These are phyloP conservation scores for Osmozyma mogii DNA, from an alignment of 805 yeast species.

Conservation along the genomic window DNA sequence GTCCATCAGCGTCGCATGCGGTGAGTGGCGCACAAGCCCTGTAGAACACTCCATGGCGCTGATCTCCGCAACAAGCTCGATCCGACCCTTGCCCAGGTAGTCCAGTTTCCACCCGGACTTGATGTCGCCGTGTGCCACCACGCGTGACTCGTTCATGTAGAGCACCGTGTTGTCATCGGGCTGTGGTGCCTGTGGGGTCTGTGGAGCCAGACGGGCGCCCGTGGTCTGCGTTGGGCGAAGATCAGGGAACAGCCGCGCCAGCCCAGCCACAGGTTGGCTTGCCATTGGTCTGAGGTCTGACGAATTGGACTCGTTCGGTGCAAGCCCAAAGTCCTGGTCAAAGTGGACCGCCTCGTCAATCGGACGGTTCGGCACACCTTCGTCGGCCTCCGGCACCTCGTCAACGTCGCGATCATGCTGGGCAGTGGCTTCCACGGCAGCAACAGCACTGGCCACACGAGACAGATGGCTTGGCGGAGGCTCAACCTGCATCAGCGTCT, in stretches of 20 bases:
- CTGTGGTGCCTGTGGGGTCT: slow-evolving; percentile 12
- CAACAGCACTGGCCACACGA: slow-evolving; percentile 4
- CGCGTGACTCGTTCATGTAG: slow-evolving; percentile 65
- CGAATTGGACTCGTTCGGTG: too few species aligned
- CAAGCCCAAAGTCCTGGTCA: slow-evolving; percentile 12
- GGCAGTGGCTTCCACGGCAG: slow-evolving; percentile 3
- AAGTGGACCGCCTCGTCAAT: slow-evolving; percentile 11
- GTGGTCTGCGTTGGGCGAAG: too few species aligned
- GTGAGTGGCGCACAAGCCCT: slow-evolving; percentile 37
- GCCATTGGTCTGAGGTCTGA: slow-evolving; percentile 24
- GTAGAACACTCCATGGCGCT: slow-evolving; percentile 53
- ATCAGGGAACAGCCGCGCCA: slow-evolving; percentile 21
- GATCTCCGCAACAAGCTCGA: slow-evolving; percentile 72
- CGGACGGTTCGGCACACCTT: slow-evolving; percentile 9
- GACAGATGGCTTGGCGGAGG: slow-evolving; percentile 10
- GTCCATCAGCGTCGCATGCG: slow-evolving; percentile 35
- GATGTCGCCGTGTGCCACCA: slow-evolving; percentile 71
- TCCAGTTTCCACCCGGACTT: slow-evolving; percentile 96
- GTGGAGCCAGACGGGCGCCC: too few species aligned
- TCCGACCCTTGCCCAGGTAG: slow-evolving; percentile 66
- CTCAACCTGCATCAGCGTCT: slow-evolving; percentile 11
- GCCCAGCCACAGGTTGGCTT: slow-evolving; percentile 4
- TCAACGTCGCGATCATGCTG: slow-evolving; percentile 6
- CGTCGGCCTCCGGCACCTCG: slow-evolving; percentile 9
- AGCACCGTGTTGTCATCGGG: slow-evolving; percentile 26